Evolutionary conservation across 2,329 filamentous ascomycete genomes (phyloP), one percentile per base, ranked within the genome.

Genomic region (Aspergillus fructus): DNA sequence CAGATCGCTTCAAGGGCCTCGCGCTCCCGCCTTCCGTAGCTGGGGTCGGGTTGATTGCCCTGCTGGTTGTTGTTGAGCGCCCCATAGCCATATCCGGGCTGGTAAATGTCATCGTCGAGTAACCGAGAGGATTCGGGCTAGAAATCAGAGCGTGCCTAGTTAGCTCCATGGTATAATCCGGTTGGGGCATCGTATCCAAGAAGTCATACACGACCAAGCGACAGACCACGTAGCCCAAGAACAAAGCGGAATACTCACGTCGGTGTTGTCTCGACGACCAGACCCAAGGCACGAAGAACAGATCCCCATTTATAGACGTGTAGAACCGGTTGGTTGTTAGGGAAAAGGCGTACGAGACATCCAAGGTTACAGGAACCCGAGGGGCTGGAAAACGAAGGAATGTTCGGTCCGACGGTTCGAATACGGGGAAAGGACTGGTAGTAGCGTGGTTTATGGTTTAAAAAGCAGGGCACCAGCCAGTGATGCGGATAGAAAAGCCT

Each of bases 1-100:
- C 77, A 78, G 59, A 79, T 79, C 4, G 75, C 73, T 59, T 79
- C 76, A 41, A 79, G 63, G 7, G 76, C 76, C 63, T 79, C 77
- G 42, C 76, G 67, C 60, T 79, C 77, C 37, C 75, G 74, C 59
- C 73, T 76, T 59, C 76, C 59, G 55, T 73, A 72, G 60, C 78
- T 75, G 5, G 75, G 68, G 64, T 79, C 76, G 4, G 74, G 71
- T 30, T 77, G 72, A 53, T 70, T 71, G 24, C 64, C 62, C 40
- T 75, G 73, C 15, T 72, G 70, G 17, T 66, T 63, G 21, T 74
- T 67, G 47, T 73, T 73, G 24, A 76, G 69, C 3, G 74, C 70
- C 5, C 76, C 76, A 49, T 78, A 78, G 53, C 74, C 75, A 61
- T 78, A 78, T 39, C 74, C 70, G 2, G 73, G 64, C 52, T 77